Conservation (phyloP, 1,284 basidiomycete genomes). For the Cystobasidium sp. region DNA sequence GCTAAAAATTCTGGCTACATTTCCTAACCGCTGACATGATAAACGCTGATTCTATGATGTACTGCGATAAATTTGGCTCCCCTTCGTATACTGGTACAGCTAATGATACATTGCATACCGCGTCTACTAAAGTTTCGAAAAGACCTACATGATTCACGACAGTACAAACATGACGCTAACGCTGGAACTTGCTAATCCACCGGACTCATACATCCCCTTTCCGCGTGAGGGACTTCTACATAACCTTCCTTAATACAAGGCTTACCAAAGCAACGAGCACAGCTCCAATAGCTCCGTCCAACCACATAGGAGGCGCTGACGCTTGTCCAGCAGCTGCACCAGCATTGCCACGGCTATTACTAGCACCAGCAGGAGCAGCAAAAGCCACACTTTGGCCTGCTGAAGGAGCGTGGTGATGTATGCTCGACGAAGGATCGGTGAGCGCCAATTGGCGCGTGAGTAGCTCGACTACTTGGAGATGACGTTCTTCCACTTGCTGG, state of each 20-base stretch:
- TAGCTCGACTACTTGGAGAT: constrained; percentile 19
- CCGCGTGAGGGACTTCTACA: neutral
- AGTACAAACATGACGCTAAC: too few species aligned
- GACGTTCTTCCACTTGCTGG: constrained; percentile 17
- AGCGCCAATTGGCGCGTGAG: constrained; percentile 17
- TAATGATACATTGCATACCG: too few species aligned
- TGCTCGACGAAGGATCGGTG: neutral
- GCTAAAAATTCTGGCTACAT: too few species aligned
- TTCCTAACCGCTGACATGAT: too few species aligned
- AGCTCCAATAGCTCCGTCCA: constrained; percentile 32
- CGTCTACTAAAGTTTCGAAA: too few species aligned
- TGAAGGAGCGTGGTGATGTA: constrained; percentile 19
- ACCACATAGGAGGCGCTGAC: constrained; percentile 33
- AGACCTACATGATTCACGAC: too few species aligned
- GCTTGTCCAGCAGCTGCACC: constrained; percentile 3
- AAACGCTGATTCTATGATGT: too few species aligned
- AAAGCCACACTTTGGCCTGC: constrained; percentile 12
- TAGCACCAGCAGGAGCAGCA: constrained; percentile 13
- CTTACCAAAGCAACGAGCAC: constrained; percentile 31
- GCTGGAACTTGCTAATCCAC: too few species aligned
- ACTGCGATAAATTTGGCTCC: too few species aligned
- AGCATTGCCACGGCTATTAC: neutral
- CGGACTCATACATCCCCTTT: neutral
- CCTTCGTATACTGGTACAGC: too few species aligned
- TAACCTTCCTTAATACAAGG: constrained; percentile 31